Conservation (phyloP, 257 asterid species). For the Fraxinus americana region DNA sequence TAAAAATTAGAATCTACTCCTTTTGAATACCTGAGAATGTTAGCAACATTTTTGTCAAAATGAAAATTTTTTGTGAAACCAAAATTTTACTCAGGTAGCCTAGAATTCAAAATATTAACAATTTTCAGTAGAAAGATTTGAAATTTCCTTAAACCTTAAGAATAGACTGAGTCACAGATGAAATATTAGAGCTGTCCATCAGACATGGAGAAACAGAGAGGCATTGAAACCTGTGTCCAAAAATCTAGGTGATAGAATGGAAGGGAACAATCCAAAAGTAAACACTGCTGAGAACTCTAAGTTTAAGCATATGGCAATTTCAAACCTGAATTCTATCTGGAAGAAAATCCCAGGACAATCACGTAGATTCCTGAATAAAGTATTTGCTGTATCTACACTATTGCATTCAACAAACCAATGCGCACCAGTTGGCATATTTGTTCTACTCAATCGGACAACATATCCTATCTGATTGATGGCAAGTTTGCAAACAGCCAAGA, state of each 20-base stretch:
- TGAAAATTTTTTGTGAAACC: neutral
- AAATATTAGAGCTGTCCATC: neutral
- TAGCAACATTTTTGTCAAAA: neutral
- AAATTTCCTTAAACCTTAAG: neutral
- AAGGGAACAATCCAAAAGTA: neutral
- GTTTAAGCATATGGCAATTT: constrained; percentile 11
- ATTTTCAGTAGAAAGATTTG: neutral
- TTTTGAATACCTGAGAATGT: neutral
- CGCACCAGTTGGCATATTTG: constrained; percentile 42
- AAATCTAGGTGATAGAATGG: neutral
- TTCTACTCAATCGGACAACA: constrained; percentile 52
- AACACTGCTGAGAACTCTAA: constrained; percentile 8
- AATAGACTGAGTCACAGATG: neutral
- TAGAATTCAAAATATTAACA: neutral
- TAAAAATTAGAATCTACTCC: neutral
- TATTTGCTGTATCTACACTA: constrained; percentile 54
- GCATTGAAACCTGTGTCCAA: neutral
- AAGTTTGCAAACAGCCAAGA: constrained; percentile 56
- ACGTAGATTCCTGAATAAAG: constrained; percentile 47
- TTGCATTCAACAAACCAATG: constrained; percentile 69
- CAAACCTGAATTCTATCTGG: constrained; percentile 67
- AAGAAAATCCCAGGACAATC: constrained; percentile 63
- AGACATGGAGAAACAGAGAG: neutral
- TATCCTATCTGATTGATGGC: constrained; percentile 58
- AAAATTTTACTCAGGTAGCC: neutral